These are phyloP conservation scores for Rehmannia glutinosa DNA, from an alignment of 257 asterid species.

Conservation along the genomic window DNA sequence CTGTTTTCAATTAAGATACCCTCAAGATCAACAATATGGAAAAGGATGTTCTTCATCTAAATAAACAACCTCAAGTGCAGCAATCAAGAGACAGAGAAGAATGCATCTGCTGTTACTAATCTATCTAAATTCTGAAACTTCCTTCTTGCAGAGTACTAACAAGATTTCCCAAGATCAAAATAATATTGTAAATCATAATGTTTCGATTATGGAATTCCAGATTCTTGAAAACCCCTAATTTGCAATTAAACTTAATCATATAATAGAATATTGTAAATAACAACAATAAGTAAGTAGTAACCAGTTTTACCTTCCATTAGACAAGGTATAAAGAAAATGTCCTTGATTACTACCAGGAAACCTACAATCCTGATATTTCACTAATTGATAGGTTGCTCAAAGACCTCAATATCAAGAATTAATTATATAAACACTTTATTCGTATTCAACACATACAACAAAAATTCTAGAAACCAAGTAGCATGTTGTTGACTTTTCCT, in stretches of 20 bases:
- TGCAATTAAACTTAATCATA: not conserved
- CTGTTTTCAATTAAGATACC: not conserved
- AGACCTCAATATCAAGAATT: not conserved
- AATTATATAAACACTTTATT: not conserved
- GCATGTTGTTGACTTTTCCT: not conserved
- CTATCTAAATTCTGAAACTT: not conserved
- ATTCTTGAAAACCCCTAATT: not conserved
- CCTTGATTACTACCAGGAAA: not conserved
- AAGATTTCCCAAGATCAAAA: not conserved
- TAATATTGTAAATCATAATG: not conserved
- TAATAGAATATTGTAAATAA: not conserved
- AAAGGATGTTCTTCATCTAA: not conserved
- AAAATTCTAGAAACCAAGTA: not conserved
- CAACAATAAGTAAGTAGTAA: not conserved
- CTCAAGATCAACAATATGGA: not conserved
- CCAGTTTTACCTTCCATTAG: not conserved
- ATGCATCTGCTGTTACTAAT: not conserved
- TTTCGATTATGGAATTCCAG: not conserved
- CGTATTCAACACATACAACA: not conserved
- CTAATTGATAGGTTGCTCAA: conserved; percentile 1
- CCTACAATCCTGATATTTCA: not conserved
- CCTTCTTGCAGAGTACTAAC: not conserved
- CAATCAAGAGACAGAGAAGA: not conserved
- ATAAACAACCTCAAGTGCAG: not conserved
- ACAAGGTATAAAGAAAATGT: not conserved